Percentiles rank a stretch among this genome's conserved stretches.
These are phyloP conservation scores for Coniochaeta sp. DNA, from an alignment of 2,329 filamentous ascomycete genomes.

Conservation along the genomic window DNA sequence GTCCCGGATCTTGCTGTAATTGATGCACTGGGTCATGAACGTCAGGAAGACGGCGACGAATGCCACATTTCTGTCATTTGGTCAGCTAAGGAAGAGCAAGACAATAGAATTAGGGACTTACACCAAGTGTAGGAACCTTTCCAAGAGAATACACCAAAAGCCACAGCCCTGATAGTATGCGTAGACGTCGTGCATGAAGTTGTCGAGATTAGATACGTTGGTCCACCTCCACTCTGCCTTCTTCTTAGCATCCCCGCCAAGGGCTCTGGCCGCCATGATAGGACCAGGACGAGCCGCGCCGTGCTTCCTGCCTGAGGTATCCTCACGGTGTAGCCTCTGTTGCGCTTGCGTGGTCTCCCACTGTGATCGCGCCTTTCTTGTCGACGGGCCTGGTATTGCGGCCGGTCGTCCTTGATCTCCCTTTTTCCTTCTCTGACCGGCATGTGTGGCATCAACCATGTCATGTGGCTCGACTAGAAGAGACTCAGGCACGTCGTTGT, in stretches of 20 bases:
- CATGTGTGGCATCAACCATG: constrained; percentile 8
- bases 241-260: constrained; percentile 45
- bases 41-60: constrained; percentile 80
- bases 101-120: constrained; percentile 31
- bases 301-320: constrained; percentile 15
- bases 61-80: constrained; percentile 54
- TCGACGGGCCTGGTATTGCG: constrained; percentile 32
- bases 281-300: constrained; percentile 19
- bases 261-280: constrained; percentile 15
- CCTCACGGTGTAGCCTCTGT: constrained; percentile 39
- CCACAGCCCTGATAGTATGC: constrained; percentile 78
- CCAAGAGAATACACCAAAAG: constrained; percentile 75
- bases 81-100: constrained; percentile 6
- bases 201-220: constrained; percentile 82
- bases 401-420: constrained; percentile 12
- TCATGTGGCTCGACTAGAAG: constrained; percentile 50
- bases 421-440: constrained; percentile 10
- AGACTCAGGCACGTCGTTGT: constrained; percentile 58
- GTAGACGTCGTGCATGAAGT: constrained; percentile 79
- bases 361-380: constrained; percentile 36
- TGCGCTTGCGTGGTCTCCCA: constrained; percentile 48
- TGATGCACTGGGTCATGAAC: constrained; percentile 77
- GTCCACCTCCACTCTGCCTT: constrained; percentile 89
- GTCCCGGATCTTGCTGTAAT: constrained; percentile 67
- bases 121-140: constrained; percentile 64